Evolutionary conservation across 225 moss, liverwort and hornwort species (phyloP).

Genomic region (Anthoceros angustus): DNA sequence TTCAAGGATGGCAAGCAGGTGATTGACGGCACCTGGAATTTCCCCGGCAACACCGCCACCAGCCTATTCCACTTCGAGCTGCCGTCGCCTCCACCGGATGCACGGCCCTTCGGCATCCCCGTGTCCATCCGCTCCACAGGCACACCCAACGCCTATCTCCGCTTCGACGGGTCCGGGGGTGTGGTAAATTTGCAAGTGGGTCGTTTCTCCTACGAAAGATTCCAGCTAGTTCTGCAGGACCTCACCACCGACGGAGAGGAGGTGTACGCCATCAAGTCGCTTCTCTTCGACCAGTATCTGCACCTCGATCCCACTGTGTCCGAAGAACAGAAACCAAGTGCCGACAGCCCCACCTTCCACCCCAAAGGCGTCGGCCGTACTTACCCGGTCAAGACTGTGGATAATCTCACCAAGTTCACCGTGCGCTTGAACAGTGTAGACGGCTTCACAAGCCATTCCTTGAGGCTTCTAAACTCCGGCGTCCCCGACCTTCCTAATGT

Average conservation of each 20-base stretch:
- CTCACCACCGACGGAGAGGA: neutral
- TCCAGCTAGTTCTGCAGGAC: neutral
- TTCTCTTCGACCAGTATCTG: neutral
- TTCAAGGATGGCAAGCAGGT: neutral
- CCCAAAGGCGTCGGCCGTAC: conserved; percentile 1
- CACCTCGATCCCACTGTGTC: neutral
- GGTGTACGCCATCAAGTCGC: conserved; percentile 2
- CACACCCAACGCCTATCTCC: neutral
- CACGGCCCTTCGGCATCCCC: too few relatives aligned
- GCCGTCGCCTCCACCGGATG: too few relatives aligned
- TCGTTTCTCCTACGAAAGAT: neutral
- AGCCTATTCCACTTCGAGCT: neutral
- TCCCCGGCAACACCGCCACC: neutral
- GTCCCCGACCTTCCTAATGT: neutral
- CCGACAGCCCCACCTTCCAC: neutral
- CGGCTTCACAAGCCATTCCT: neutral
- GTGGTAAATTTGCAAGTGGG: neutral
- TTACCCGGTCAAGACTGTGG: neutral
- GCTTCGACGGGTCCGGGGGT: neutral
- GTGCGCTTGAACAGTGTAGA: neutral
- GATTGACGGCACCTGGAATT: neutral
- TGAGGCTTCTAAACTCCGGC: neutral
- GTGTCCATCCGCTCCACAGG: neutral
- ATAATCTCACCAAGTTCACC: neutral
- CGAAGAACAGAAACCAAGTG: neutral